Evolutionary conservation across 345 rosid genomes (phyloP).

Genomic region (Anacardium occidentale): DNA sequence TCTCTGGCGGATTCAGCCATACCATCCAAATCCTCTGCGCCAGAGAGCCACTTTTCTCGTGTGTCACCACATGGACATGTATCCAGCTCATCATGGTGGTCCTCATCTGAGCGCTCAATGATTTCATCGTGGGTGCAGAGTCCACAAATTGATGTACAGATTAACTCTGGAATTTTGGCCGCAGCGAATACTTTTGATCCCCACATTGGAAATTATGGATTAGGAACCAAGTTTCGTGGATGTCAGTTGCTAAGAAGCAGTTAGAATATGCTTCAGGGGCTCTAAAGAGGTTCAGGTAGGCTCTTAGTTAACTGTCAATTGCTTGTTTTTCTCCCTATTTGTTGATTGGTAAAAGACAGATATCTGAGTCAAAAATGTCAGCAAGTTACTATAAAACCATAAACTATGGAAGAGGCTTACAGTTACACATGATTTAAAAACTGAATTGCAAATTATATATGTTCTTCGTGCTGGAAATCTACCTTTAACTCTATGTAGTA

Average conservation of each 20-base stretch:
- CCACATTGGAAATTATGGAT: slow-evolving; percentile 68
- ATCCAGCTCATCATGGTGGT: slow-evolving; percentile 79
- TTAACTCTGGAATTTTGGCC: slow-evolving; percentile 48
- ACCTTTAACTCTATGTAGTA: background rate
- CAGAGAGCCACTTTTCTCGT: slow-evolving; percentile 60
- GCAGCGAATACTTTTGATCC: slow-evolving; percentile 70
- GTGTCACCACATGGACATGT: slow-evolving; percentile 82
- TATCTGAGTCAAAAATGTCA: background rate
- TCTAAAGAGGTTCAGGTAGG: slow-evolving; percentile 76
- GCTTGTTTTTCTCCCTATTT: background rate
- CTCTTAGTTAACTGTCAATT: background rate
- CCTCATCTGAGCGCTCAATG: slow-evolving; percentile 70
- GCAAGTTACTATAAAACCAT: background rate
- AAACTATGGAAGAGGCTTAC: slow-evolving; percentile 5
- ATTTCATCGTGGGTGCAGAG: slow-evolving; percentile 74
- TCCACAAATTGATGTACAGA: slow-evolving; percentile 63
- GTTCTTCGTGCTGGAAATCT: background rate
- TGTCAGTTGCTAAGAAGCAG: slow-evolving; percentile 95
- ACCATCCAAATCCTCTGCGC: slow-evolving; percentile 48
- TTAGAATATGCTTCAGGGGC: slow-evolving; percentile 93
- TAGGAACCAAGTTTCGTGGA: slow-evolving; percentile 81
- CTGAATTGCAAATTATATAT: background rate
- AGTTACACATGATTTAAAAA: background rate
- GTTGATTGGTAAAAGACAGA: background rate
- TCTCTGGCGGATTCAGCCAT: slow-evolving; percentile 75